Evolutionary conservation across 2,329 filamentous ascomycete species (phyloP), one percentile per base, ranked within the genome.

Genomic region (Clonostachys solani): DNA sequence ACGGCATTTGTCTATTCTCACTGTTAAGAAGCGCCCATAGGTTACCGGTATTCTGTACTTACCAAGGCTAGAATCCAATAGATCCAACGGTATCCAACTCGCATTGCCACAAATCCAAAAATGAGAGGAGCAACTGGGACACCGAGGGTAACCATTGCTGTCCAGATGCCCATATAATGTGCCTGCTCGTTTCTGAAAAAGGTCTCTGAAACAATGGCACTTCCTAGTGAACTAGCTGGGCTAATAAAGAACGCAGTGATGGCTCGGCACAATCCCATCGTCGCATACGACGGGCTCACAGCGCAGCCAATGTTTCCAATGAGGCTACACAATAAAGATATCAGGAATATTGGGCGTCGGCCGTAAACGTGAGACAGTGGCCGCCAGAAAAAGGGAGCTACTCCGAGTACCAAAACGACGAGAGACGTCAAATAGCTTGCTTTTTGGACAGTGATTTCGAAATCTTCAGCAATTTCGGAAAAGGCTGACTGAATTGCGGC

Each of bases 401-500:
- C 49, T 9, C 52, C 55, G 12, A 55, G 44, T 33, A 54, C 52
- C n/a, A 47, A 50, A 38, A 56, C 55, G 41, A 54, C 48, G 8
- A 57, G 42, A 12, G 54, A 54, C 9, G 74, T 13, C 18, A 83
- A 64, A 54, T 82, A 83, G 4, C 70, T 73, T 0, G 75, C 67
- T 3, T 61, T 60, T 44, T 77, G 75, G 2, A 83, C 57, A 12
- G 64, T 68, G 40, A 75, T 67, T 17, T 61, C 62, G 3, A 82
- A 60, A 42, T 81, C 77, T 33, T 65, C 60, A 3, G 76, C 68
- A 29, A 83, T 81, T 17, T 68, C 64, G 42, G 72, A 67, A 54
- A 75, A 83, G 5, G 76, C 78, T 3, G 74, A 72, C 49, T 78
- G 75, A 51, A 82, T 80, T 5, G 69, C 62, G 0, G 77, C 68